Percentiles rank a stretch among this genome's conserved stretches.
These are phyloP conservation scores for Beta corolliflora DNA, from an alignment of 179 eudicot genomes.

Conservation along the genomic window DNA sequence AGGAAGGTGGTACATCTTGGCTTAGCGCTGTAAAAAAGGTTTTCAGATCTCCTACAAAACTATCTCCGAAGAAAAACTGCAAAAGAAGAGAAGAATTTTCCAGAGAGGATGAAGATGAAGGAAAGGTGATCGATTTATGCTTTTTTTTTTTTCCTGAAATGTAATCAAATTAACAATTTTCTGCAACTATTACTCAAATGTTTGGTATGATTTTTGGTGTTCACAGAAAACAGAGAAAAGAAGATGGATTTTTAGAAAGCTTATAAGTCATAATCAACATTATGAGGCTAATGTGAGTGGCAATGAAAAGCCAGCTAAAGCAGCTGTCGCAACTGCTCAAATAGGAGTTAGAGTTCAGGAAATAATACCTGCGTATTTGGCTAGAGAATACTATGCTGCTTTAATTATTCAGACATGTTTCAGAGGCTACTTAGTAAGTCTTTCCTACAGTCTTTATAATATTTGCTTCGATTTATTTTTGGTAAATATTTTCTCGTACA, in stretches of 20 bases:
- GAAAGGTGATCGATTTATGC: constrained; percentile 31
- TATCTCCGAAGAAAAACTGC: constrained; percentile 23
- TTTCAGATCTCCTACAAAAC: constrained; percentile 58
- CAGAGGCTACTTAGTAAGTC: constrained; percentile 58
- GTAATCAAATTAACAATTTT: background rate
- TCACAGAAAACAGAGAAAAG: constrained; percentile 33
- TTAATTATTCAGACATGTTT: constrained; percentile 61
- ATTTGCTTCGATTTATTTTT: no score
- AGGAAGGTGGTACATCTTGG: constrained; percentile 56
- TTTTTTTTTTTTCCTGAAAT: background rate
- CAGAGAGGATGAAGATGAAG: background rate
- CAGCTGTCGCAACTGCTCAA: constrained; percentile 28
- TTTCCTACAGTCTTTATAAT: background rate
- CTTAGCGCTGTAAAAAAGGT: constrained; percentile 64
- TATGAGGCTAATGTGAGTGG: background rate
- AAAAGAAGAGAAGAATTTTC: constrained; percentile 9
- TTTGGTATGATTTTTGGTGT: background rate
- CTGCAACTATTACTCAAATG: no score
- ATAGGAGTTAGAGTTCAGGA: constrained; percentile 17
- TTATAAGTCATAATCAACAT: constrained; percentile 12
- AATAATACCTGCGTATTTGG: constrained; percentile 33
- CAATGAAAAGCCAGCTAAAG: constrained; percentile 21
- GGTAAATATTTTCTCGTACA: no score
- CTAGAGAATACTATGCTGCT: constrained; percentile 60
- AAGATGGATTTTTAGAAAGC: constrained; percentile 33